Evolutionary conservation across 257 asterid species (phyloP), one percentile per base, ranked within the genome.

Genomic region (Eucommia ulmoides): DNA sequence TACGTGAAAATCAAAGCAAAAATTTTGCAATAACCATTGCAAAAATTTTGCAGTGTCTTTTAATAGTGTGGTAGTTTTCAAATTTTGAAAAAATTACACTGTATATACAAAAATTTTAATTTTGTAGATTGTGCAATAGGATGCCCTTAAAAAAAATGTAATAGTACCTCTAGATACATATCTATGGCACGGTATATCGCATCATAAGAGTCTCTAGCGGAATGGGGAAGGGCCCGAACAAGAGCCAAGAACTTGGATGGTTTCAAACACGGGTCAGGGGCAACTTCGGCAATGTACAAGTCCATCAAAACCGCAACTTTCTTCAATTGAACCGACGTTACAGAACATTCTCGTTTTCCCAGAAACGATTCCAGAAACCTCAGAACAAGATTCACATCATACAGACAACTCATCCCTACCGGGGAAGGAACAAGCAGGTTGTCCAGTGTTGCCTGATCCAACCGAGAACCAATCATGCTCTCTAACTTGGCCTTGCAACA

Each of bases 221-320:
- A 75, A 29, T 72, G 84, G 0, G 97, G 94, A 20, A 84, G 54
- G 23, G 84, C 78, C 25, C 10, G 58, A 62, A 84, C 61, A 16
- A 82, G 62, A 19, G 74, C 64, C 75, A 79, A 69, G 62, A 88
- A 81, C 69, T 81, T 83, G 0, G 77, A 64, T 0, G 85, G 82
- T 64, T 67, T 79, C 55, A 81, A 64, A 63, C 68, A 24, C 33
- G 88, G 93, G 62, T 88, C 97, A 0, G 97, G 97, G 2, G 97
- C 92, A 11, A 81, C 93, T 73, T 88, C 97, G 19, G 80, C 78
- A 18, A 84, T 62, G 63, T 74, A 88, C 20, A 70, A 69, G 56
- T 88, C 95, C 65, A 81, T 65, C 75, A 78, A 58, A 16, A 61
- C 38, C 17, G 75, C 74, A 20, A 72, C 93, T 65, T 72, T 81